Evolutionary conservation across 1,284 basidiomycete species (phyloP).

Genomic region (Malassezia globosa): DNA sequence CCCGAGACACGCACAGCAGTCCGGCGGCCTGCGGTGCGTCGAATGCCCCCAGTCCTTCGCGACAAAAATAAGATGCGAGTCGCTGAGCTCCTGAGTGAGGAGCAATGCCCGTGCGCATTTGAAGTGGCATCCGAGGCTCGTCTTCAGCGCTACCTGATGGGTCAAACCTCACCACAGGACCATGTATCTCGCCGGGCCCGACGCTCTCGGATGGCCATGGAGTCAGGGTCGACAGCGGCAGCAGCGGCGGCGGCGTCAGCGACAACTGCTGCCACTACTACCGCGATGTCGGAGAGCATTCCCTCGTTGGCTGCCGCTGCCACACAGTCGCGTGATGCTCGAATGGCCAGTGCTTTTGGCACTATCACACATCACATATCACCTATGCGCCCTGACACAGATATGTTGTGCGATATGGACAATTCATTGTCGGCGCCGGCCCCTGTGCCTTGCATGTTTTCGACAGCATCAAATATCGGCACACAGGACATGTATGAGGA

Average conservation of each 20-base stretch:
- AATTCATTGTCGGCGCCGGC: too few species aligned
- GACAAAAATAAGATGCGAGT: constrained; percentile 29
- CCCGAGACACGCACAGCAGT: not conserved
- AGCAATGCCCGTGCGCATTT: constrained; percentile 28
- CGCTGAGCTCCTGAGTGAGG: constrained; percentile 35
- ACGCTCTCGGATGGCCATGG: not conserved
- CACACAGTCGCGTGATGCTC: not conserved
- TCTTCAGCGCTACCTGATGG: constrained; percentile 30
- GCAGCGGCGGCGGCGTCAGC: not conserved
- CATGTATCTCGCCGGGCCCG: constrained; percentile 2
- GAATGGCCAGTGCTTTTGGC: not conserved
- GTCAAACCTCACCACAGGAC: constrained; percentile 3
- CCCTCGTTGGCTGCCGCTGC: too few species aligned
- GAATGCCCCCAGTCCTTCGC: not conserved
- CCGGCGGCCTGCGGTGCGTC: not conserved
- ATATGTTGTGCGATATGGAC: too few species aligned
- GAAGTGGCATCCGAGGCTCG: constrained; percentile 43
- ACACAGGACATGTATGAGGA: too few species aligned
- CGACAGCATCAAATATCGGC: too few species aligned
- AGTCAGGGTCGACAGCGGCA: not conserved
- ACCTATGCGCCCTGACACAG: too few species aligned
- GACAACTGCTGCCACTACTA: not conserved
- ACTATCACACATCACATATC: too few species aligned
- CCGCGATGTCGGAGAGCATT: too few species aligned
- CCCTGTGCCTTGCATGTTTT: too few species aligned